Conservation (phyloP, 1,284 basidiomycete species). For the Cutaneotrichosporon cavernicola region DNA sequence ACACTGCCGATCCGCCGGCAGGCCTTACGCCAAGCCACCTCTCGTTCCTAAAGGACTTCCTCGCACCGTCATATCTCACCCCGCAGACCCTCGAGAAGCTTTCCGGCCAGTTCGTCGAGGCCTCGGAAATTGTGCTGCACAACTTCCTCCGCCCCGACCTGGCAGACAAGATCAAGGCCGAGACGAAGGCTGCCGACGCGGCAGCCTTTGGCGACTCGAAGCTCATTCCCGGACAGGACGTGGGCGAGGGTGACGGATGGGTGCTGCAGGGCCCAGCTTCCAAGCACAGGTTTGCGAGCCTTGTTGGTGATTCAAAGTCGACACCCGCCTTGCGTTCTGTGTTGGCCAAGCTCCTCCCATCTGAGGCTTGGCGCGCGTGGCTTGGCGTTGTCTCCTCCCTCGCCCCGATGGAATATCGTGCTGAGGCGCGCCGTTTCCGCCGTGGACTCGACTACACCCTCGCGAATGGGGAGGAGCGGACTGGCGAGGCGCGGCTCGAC, state of each 20-base stretch:
- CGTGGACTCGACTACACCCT: conserved; percentile 95
- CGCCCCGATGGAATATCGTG: conserved; percentile 69
- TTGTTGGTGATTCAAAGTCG: conserved; percentile 44
- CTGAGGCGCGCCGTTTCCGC: conserved; percentile 81
- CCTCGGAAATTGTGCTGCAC: conserved; percentile 87
- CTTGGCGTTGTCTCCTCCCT: conserved; percentile 75
- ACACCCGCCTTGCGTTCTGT: conserved; percentile 62
- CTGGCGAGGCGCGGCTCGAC: conserved; percentile 73
- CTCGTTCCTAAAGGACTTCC: conserved; percentile 72
- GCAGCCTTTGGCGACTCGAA: conserved; percentile 56
- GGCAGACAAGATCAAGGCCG: conserved; percentile 65
- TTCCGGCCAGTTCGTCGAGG: conserved; percentile 76
- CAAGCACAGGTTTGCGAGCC: conserved; percentile 84
- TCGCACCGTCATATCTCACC: conserved; percentile 89
- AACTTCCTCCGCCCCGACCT: conserved; percentile 73
- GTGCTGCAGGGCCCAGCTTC: conserved; percentile 80
- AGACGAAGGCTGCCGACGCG: conserved; percentile 65
- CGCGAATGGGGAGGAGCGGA: conserved; percentile 77
- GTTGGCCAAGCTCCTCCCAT: conserved; percentile 68
- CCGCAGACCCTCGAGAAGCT: conserved; percentile 76
- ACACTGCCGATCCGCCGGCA: conserved; percentile 46
- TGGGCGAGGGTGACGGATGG: conserved; percentile 63
- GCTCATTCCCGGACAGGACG: conserved; percentile 63
- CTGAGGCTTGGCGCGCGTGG: conserved; percentile 85
- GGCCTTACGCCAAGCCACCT: conserved; percentile 63